Evolutionary conservation across 768 basidiomycete species (phyloP).

Genomic region (Kwoniella botswanensis): DNA sequence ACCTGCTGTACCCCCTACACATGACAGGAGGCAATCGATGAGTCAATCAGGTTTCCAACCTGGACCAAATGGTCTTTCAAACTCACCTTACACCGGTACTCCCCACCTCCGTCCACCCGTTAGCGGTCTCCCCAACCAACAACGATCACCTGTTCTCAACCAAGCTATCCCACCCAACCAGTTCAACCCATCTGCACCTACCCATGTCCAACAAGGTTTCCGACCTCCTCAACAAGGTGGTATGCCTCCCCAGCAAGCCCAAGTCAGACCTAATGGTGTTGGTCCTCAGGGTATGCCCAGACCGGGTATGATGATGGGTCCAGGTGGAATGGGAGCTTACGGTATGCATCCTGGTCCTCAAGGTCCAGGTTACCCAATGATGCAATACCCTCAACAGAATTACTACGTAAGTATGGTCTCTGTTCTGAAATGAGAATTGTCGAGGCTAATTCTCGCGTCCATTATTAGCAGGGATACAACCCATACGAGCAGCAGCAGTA

Average conservation of each 20-base stretch:
- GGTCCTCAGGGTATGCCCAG: conserved; percentile 31
- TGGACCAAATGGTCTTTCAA: conserved; percentile 24
- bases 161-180: conserved; percentile 35
- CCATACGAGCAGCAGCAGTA: conserved; percentile 38
- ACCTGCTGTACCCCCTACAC: conserved; percentile 17
- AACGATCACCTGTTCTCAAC: conserved; percentile 39
- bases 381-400: conserved; percentile 36
- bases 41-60: conserved; percentile 32
- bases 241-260: conserved; percentile 30
- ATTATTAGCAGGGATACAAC: conserved; percentile 30
- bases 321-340: conserved; percentile 33
- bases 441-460: neutral
- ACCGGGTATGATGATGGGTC: conserved; percentile 37
- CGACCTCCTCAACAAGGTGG: conserved; percentile 37
- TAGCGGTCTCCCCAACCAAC: conserved; percentile 29
- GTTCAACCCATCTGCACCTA: conserved; percentile 32
- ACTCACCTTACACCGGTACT: conserved; percentile 23
- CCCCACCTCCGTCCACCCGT: conserved; percentile 37
- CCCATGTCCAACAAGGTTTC: conserved; percentile 45
- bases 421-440: neutral
- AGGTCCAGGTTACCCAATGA: conserved; percentile 37
- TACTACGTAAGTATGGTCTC: conserved; percentile 47
- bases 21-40: conserved; percentile 39
- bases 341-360: conserved; percentile 41
- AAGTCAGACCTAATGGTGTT: conserved; percentile 31